phyloP scores from a whole-genome alignment of 768 basidiomycete species.

The Mrakia frigida region DNA sequence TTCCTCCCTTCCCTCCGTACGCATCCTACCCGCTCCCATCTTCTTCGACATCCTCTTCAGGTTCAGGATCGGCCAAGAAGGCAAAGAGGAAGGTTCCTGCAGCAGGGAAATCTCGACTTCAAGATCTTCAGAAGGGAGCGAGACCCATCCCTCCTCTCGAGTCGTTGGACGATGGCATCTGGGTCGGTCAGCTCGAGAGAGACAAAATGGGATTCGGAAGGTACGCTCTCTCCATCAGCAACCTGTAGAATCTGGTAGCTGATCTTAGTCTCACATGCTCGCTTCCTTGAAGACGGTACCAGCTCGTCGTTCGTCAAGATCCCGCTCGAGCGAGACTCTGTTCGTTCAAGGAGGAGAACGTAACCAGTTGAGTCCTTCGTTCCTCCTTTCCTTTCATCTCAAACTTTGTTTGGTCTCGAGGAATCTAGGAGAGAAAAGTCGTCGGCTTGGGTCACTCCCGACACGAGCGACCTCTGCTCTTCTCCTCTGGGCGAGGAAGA shows the following conservation, averaged over 20 bases:
- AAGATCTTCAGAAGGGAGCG: conserved; percentile 1
- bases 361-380: conserved; percentile 41
- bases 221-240: background rate
- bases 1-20: background rate
- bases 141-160: background rate
- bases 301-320: conserved; percentile 41
- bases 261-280: background rate
- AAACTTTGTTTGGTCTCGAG: background rate
- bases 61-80: background rate
- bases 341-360: conserved; percentile 46
- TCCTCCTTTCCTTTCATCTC: background rate
- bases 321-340: conserved; percentile 44
- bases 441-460: too few relatives aligned
- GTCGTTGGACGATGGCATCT: background rate
- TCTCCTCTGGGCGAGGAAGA: background rate
- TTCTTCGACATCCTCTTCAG: background rate
- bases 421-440: background rate
- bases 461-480: too few relatives aligned
- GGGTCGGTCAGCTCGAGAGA: conserved; percentile 11
- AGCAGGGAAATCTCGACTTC: background rate
- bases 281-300: conserved; percentile 14
- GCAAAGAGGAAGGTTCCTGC: background rate
- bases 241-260: too few relatives aligned
- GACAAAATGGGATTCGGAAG: conserved; percentile 9
- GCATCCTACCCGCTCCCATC: background rate